A percentile compares a stretch with the other conserved stretches of the same genome.
These are phyloP conservation scores for Microcos paniculata DNA, from an alignment of 345 rosid genomes.

Conservation along the genomic window DNA sequence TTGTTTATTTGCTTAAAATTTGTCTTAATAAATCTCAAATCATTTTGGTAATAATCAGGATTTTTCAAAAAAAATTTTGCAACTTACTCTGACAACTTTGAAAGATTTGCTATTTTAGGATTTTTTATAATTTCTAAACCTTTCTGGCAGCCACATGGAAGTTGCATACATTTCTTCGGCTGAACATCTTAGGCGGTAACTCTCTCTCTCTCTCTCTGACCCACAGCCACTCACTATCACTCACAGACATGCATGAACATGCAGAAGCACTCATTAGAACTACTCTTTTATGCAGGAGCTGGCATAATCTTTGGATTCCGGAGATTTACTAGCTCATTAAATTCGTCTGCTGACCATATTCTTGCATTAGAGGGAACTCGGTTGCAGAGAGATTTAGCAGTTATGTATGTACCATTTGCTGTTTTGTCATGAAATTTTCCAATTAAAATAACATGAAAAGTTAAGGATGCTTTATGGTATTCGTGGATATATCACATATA, in stretches of 20 bases:
- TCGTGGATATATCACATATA: not conserved
- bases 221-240: not conserved
- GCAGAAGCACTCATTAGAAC: not conserved
- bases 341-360: conserved; percentile 54
- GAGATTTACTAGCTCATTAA: conserved; percentile 27
- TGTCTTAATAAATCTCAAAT: not conserved
- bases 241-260: not conserved
- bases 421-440: not conserved
- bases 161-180: not conserved
- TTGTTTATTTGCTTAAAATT: not conserved
- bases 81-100: not conserved
- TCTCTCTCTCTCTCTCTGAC: not conserved
- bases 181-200: not conserved
- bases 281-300: conserved; percentile 2
- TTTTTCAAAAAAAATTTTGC: not conserved
- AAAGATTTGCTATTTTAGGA: not conserved
- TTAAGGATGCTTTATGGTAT: not conserved
- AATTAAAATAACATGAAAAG: not conserved
- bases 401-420: conserved; percentile 46
- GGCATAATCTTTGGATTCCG: not conserved
- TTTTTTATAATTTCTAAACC: not conserved
- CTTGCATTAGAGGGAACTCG: conserved; percentile 62
- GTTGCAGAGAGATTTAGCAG: conserved; percentile 43
- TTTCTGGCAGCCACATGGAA: conserved; percentile 10
- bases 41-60: not conserved